phyloP scores from a whole-genome alignment of 306 rosid genomes.

The Ceratonia siliqua region DNA sequence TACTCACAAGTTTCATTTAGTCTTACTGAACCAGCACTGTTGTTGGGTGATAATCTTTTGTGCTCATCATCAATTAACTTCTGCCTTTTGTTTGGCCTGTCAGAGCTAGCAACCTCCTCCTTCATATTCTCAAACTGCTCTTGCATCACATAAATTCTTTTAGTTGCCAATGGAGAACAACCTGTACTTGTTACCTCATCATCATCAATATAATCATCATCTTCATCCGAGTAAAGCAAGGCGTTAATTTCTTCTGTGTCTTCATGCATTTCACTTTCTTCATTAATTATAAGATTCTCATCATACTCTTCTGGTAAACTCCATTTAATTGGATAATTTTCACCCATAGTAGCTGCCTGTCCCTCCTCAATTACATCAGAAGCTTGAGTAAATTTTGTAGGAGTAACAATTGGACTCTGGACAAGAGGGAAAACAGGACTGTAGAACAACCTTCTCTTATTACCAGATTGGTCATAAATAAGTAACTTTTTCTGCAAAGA shows the following conservation, averaged over 20 bases:
- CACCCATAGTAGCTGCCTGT: slow-evolving; percentile 26
- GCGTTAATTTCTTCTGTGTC: slow-evolving; percentile 90
- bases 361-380: slow-evolving; percentile 32
- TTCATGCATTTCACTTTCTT: slow-evolving; percentile 83
- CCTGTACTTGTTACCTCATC: slow-evolving; percentile 79
- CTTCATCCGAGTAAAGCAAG: slow-evolving; percentile 73
- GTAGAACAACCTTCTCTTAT: slow-evolving; percentile 64
- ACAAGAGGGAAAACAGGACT: slow-evolving; percentile 46
- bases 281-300: slow-evolving; percentile 45
- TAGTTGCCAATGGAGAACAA: slow-evolving; percentile 54
- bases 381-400: slow-evolving; percentile 17
- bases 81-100: slow-evolving; percentile 62
- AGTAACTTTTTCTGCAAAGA: slow-evolving; percentile 63
- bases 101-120: slow-evolving; percentile 55
- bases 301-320: slow-evolving; percentile 34
- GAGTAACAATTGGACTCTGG: slow-evolving; percentile 46
- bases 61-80: slow-evolving; percentile 52
- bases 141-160: slow-evolving; percentile 40
- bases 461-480: slow-evolving; percentile 67
- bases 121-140: slow-evolving; percentile 39
- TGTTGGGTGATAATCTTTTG: slow-evolving; percentile 39
- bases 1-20: slow-evolving; percentile 35
- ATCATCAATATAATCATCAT: slow-evolving; percentile 42
- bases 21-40: slow-evolving; percentile 47
- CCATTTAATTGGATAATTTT: slow-evolving; percentile 38